Evolutionary conservation across 352 stramenopile genomes (phyloP), one percentile per base, ranked within the genome.

Genomic region (Blastocystis sp.): DNA sequence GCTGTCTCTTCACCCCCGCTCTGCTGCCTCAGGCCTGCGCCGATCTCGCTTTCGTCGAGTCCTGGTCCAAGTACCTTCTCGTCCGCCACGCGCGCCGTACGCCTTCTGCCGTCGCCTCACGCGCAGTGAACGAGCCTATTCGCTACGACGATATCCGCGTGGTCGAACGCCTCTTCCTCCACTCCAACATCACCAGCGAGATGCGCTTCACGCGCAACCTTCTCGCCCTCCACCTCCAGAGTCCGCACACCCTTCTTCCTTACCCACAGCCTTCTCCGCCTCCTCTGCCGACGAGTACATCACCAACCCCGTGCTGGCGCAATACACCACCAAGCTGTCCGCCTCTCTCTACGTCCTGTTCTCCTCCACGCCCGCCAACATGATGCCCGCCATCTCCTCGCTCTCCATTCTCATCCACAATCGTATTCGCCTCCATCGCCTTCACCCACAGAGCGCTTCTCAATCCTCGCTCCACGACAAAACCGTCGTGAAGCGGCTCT

Each of bases 151-250:
- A 34, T 0, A 34, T 34, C 28, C 28, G 28, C 28, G 28, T 34
- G 28, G 28, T 34, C 28, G 28, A 34, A 34, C 28, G 28, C 28
- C 28, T 34, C 28, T 34, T 34, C 28, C 40, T 79, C 40, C 69
- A 62, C 69, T 79, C 38, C 56, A 38, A n/a, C 9, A 34, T 79
- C 7, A 38, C 17, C 21, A 11, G 23, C 21, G 40, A 62, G 19
- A 79, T 79, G 69, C 21, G 41, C 43, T 79, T 23, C 19, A 79
- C 69, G 40, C 40, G 40, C 9, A 19, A 60, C 21, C 23, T 79
- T 2, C 41, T 79, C 7, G n/a, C 48, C 1, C 69, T 21, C 21
- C 56, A 79, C 21, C 34, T 79, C 14, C 43, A 17, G 5, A n/a
- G 21, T 4, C 61, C 61, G n/a, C 43, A 1, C 5, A 34, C 69